Percentiles rank a stretch among this genome's conserved stretches.
Evolutionary conservation across 2,329 filamentous ascomycete species (phyloP).

Genomic region (Ceratocystis cacaofunesta): DNA sequence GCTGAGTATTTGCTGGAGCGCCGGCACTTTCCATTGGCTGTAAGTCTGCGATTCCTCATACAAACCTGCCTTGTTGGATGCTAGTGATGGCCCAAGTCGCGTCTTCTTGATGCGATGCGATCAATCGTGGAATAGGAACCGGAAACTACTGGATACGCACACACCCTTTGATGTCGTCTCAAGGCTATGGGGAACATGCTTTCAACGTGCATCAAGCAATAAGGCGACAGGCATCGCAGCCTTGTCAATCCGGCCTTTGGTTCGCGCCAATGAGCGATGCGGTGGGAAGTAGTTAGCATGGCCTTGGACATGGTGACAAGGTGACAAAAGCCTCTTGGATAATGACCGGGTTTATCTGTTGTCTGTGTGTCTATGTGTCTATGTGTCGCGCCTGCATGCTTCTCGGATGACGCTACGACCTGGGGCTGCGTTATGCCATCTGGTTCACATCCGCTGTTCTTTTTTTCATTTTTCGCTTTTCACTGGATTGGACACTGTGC

Average conservation of each 20-base stretch:
- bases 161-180: not conserved
- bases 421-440: not conserved
- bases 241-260: not conserved
- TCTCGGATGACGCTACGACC: not conserved
- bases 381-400: not conserved
- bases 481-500: not conserved
- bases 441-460: not conserved
- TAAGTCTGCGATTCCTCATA: slow-evolving; percentile 1
- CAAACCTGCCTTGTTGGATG: too few relatives aligned
- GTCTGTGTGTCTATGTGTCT: not conserved
- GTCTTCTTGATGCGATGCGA: slow-evolving; percentile 3
- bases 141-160: not conserved
- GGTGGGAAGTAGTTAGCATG: not conserved
- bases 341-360: not conserved
- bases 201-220: not conserved
- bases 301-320: not conserved
- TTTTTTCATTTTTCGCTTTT: too few relatives aligned
- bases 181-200: not conserved
- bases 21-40: not conserved
- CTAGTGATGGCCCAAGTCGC: not conserved
- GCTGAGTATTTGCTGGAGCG: too few relatives aligned
- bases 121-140: not conserved
- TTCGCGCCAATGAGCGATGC: not conserved
- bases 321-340: not conserved
- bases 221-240: not conserved